Percentiles rank a stretch among this genome's conserved stretches.
Evolutionary conservation across 129 eudicot genomes (phyloP).

Genomic region (Smallanthus sonchifolius): DNA sequence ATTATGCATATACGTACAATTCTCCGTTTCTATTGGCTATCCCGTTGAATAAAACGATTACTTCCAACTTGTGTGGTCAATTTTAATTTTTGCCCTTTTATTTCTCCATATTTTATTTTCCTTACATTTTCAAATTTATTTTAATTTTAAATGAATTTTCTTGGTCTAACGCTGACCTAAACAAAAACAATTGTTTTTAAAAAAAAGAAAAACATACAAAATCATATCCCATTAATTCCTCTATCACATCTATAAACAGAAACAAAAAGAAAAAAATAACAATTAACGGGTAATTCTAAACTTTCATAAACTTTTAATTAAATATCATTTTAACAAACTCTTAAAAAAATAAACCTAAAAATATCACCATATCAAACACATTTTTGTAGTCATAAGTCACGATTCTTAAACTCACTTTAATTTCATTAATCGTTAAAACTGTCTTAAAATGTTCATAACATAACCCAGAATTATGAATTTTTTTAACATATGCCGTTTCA

Average conservation of each 20-base stretch:
- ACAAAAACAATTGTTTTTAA: not conserved
- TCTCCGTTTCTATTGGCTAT: constrained; percentile 26
- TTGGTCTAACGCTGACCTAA: constrained; percentile 31
- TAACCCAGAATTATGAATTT: too few species aligned
- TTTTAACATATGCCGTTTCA: too few species aligned
- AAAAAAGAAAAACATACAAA: not conserved
- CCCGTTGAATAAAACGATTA: constrained; percentile 32
- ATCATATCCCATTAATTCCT: constrained; percentile 23
- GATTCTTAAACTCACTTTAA: too few species aligned
- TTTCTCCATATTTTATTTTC: constrained; percentile 29
- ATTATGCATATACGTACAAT: not conserved
- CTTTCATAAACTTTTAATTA: too few species aligned
- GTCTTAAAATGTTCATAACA: too few species aligned
- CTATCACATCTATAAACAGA: not conserved
- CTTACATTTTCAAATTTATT: constrained; percentile 25
- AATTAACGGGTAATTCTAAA: too few species aligned
- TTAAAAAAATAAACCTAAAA: too few species aligned
- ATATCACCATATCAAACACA: too few species aligned
- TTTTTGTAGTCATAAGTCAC: too few species aligned
- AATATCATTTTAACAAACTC: too few species aligned
- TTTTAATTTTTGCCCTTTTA: constrained; percentile 36
- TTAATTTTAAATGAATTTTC: constrained; percentile 13
- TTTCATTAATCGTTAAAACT: too few species aligned
- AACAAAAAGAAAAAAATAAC: not conserved
- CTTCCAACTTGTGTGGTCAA: constrained; percentile 36